Evolutionary conservation across 257 asterid genomes (phyloP), one percentile per base, ranked within the genome.

Genomic region (Gentiana dahurica): DNA sequence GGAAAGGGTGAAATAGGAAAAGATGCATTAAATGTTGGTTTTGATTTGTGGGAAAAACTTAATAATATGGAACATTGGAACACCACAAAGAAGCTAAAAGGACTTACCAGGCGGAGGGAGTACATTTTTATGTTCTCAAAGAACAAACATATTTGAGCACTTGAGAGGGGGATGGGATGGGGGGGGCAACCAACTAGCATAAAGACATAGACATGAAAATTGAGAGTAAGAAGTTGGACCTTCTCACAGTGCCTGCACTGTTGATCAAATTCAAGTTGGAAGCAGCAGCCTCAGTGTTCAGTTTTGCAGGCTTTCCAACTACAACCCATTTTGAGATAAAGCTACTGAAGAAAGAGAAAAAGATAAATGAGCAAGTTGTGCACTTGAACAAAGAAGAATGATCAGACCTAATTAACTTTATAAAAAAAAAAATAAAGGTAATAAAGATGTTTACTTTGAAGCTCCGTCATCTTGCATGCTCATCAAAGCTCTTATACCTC

Each of bases 181-280:
- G 44, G 24, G 24, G 24, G 24, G 24, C 1, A 24, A 24, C 24
- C 24, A 24, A 24, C 24, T 13, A 53, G 45, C 46, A 41, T 41
- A 41, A 62, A 13, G 37, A 2, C 49, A 34, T 36, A 45, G 12
- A 2, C 2, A 8, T 43, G 47, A 45, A 64, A 39, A 41, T 12
- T 52, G 43, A 35, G 46, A 24, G 54, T 15, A 38, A 57, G 53
- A 48, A 51, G 39, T 1, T 11, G 35, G 53, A 92, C 99, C 95
- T 92, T 92, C 77, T 92, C 99, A 12, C 97, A 92, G 74, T 88
- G 99, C 70, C 71, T 77, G 84, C 97, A 88, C 75, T 85, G 99
- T 71, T 78, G 94, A 63, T 92, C 97, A 49, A 88, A 74, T 72
- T 71, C 77, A 85, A 97, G 79, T 82, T 60, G 13, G 99, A 78